A percentile compares a stretch with the other conserved stretches of the same genome.
These are phyloP conservation scores for Yamadazyma taylorii DNA, from an alignment of 1,139 yeast genomes.

Conservation along the genomic window DNA sequence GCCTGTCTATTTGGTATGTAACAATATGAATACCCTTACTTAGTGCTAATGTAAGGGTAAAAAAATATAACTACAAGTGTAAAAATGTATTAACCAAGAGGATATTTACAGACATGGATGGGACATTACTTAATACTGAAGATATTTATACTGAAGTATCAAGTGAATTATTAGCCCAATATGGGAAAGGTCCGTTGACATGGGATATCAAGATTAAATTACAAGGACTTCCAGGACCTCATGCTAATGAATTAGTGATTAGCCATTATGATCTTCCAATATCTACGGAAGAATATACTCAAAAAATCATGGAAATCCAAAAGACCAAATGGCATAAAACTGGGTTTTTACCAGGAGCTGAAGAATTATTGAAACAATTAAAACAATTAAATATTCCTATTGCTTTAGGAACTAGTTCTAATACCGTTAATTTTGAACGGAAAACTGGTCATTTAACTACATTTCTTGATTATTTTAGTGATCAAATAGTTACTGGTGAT, in stretches of 20 bases:
- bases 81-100: not conserved
- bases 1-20: constrained; percentile 85
- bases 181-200: constrained; percentile 75
- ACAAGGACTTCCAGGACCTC: constrained; percentile 89
- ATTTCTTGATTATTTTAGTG: constrained; percentile 63
- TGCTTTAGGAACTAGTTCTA: constrained; percentile 92
- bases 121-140: constrained; percentile 86
- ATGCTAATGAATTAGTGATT: constrained; percentile 58
- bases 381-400: constrained; percentile 58
- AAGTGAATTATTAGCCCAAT: constrained; percentile 60
- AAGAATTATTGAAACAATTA: constrained; percentile 59
- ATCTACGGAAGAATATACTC: constrained; percentile 61
- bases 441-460: constrained; percentile 70
- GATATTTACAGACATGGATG: constrained; percentile 80
- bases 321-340: constrained; percentile 60
- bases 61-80: too few species aligned
- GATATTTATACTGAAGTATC: constrained; percentile 82
- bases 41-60: too few species aligned
- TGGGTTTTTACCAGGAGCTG: constrained; percentile 80
- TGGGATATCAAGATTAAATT: constrained; percentile 87
- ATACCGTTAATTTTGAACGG: constrained; percentile 52
- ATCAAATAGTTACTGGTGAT: constrained; percentile 82
- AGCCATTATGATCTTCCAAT: constrained; percentile 67
- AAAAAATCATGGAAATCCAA: constrained; percentile 55
- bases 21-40: too few species aligned